Conservation (phyloP, 768 basidiomycete genomes). For the Galerina marginata region DNA sequence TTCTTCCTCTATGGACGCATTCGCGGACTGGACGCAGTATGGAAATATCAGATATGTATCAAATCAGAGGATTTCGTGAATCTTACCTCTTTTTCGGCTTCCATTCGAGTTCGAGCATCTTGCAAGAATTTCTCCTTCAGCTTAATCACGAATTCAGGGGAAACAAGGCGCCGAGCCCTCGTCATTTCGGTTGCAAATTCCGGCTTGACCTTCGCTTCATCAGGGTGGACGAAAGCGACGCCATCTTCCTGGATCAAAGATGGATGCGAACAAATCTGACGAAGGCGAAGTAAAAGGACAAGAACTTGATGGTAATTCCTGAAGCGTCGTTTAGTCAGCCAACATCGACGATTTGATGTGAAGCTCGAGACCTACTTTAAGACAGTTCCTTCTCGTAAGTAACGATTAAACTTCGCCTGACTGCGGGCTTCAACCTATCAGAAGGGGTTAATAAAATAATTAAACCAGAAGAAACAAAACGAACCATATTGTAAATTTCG, state of each 20-base stretch:
- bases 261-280: constrained; percentile 74
- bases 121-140: constrained; percentile 55
- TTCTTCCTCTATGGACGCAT: constrained; percentile 55
- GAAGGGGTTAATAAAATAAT: background rate
- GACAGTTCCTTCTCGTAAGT: constrained; percentile 65
- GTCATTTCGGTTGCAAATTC: constrained; percentile 47
- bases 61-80: background rate
- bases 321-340: background rate
- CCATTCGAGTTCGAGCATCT: constrained; percentile 46
- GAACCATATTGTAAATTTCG: constrained; percentile 63
- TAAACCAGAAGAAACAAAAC: background rate
- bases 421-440: constrained; percentile 55
- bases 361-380: constrained; percentile 51
- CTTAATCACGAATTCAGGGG: constrained; percentile 51
- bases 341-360: background rate
- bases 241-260: constrained; percentile 65
- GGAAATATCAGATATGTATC: background rate
- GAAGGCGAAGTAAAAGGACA: constrained; percentile 56
- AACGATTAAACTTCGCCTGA: constrained; percentile 70
- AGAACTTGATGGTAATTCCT: constrained; percentile 65
- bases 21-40: constrained; percentile 40
- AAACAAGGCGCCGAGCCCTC: constrained; percentile 50
- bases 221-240: constrained; percentile 46
- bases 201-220: constrained; percentile 39
- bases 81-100: constrained; percentile 57